phyloP scores from a whole-genome alignment of 1,139 yeast species.

The Arxiozyma telluris region DNA sequence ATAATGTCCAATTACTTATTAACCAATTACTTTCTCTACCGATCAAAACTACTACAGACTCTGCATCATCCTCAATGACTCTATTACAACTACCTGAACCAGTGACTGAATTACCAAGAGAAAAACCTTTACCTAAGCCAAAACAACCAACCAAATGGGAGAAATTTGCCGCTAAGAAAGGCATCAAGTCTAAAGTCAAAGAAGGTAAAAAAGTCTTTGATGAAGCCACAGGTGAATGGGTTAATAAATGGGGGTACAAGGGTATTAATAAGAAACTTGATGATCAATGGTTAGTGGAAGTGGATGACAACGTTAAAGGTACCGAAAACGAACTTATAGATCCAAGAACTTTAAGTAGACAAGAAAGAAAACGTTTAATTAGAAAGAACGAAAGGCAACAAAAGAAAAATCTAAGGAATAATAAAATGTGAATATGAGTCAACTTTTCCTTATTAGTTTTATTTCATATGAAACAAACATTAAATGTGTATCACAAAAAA shows the following conservation, averaged over 20 bases:
- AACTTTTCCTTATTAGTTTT: not conserved
- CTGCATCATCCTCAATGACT: slow-evolving; percentile 59
- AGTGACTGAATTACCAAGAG: slow-evolving; percentile 77
- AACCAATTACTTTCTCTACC: slow-evolving; percentile 89
- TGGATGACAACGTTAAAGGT: slow-evolving; percentile 62
- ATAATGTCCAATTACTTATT: slow-evolving; percentile 81
- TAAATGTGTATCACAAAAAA: not conserved
- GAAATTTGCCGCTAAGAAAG: slow-evolving; percentile 89
- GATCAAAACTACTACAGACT: slow-evolving; percentile 72
- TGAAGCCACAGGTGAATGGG: slow-evolving; percentile 91
- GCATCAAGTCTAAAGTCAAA: slow-evolving; percentile 82
- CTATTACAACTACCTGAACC: slow-evolving; percentile 83
- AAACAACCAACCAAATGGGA: slow-evolving; percentile 96
- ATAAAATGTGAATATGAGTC: not conserved
- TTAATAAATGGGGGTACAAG: slow-evolving; percentile 95
- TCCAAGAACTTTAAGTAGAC: slow-evolving; percentile 73
- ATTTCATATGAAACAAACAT: not conserved
- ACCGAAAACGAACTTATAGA: slow-evolving; percentile 69
- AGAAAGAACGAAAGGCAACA: slow-evolving; percentile 85
- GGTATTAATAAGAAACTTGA: slow-evolving; percentile 86
- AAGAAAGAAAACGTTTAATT: slow-evolving; percentile 74
- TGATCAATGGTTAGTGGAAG: slow-evolving; percentile 92
- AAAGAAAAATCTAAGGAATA: slow-evolving; percentile 60
- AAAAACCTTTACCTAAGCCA: slow-evolving; percentile 86
- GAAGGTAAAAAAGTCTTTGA: slow-evolving; percentile 87